These are phyloP conservation scores for Podila verticillata DNA, from an alignment of 192 early-diverging fungal genomes.

Conservation along the genomic window DNA sequence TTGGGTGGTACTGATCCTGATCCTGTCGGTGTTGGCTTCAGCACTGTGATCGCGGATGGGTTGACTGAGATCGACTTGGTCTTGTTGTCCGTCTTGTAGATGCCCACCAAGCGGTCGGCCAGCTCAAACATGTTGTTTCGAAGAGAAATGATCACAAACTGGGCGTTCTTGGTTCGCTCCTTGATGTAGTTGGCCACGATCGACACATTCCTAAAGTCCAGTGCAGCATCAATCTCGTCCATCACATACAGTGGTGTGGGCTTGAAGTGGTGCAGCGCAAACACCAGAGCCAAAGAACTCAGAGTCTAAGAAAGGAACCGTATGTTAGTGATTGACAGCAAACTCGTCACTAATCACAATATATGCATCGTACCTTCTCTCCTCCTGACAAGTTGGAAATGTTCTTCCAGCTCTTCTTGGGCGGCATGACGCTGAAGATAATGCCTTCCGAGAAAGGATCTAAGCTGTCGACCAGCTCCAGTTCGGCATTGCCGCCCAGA, in stretches of 20 bases:
- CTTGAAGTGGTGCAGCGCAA: conserved; percentile 99
- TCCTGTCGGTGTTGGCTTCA: conserved; percentile 16
- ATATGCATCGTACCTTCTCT: conserved; percentile 90
- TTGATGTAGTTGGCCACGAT: conserved; percentile 99
- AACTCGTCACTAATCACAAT: too few species aligned
- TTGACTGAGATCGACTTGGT: conserved; percentile 43
- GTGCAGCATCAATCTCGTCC: conserved; percentile 99
- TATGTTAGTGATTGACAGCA: not conserved
- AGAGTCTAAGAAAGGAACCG: conserved; percentile 69
- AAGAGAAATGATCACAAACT: conserved; percentile 98
- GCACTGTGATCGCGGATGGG: conserved; percentile 29
- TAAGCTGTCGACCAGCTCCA: conserved; percentile 95
- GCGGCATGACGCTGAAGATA: conserved; percentile 99
- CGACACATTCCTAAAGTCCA: conserved; percentile 99
- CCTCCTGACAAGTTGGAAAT: conserved; percentile 99
- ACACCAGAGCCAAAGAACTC: conserved; percentile 97
- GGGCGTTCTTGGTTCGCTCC: conserved; percentile 95
- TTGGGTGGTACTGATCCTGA: not conserved
- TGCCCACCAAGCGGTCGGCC: conserved; percentile 96
- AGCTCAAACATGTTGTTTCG: conserved; percentile 99
- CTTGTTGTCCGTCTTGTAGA: conserved; percentile 94
- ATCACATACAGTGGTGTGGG: conserved; percentile 99
- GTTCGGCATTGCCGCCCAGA: conserved; percentile 96
- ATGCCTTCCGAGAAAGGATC: conserved; percentile 99
- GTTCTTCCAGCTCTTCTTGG: conserved; percentile 99